Conservation (phyloP, 345 rosid genomes). For the Atalantia buxifolia region DNA sequence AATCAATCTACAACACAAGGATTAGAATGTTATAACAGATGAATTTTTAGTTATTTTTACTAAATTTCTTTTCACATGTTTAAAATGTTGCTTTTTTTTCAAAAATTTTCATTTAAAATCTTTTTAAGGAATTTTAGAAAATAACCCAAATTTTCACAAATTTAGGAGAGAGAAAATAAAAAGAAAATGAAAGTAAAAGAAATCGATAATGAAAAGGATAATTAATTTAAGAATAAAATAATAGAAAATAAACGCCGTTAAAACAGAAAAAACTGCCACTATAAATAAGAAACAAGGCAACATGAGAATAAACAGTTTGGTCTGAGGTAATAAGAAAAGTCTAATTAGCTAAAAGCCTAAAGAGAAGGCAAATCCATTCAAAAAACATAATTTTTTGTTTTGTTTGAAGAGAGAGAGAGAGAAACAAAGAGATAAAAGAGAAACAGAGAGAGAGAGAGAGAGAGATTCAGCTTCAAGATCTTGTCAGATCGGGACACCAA, state of each 20-base stretch:
- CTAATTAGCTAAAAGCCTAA: slow-evolving; percentile 16
- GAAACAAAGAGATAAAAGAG: slow-evolving; percentile 11
- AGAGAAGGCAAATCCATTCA: slow-evolving; percentile 27
- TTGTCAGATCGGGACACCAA: slow-evolving; percentile 43
- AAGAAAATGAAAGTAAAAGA: background rate
- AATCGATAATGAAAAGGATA: background rate
- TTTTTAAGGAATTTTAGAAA: too few species aligned
- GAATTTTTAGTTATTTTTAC: too few species aligned
- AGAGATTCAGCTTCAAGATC: slow-evolving; percentile 30
- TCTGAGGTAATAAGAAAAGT: background rate
- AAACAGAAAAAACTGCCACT: slow-evolving; percentile 34
- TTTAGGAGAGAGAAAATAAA: background rate
- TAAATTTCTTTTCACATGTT: too few species aligned
- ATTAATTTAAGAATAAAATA: background rate
- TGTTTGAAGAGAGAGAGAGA: slow-evolving; percentile 25
- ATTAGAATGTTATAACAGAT: too few species aligned
- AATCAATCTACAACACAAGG: too few species aligned
- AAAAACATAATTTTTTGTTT: slow-evolving; percentile 2
- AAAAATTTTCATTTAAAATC: too few species aligned
- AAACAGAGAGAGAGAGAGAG: background rate
- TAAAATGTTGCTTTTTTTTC: too few species aligned
- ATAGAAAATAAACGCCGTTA: background rate
- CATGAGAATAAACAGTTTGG: slow-evolving; percentile 13
- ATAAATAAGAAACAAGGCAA: slow-evolving; percentile 28
- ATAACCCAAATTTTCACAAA: too few species aligned